Evolutionary conservation across 2,329 filamentous ascomycete species (phyloP), one percentile per base, ranked within the genome.

Genomic region (Pleoardoris graminearum): DNA sequence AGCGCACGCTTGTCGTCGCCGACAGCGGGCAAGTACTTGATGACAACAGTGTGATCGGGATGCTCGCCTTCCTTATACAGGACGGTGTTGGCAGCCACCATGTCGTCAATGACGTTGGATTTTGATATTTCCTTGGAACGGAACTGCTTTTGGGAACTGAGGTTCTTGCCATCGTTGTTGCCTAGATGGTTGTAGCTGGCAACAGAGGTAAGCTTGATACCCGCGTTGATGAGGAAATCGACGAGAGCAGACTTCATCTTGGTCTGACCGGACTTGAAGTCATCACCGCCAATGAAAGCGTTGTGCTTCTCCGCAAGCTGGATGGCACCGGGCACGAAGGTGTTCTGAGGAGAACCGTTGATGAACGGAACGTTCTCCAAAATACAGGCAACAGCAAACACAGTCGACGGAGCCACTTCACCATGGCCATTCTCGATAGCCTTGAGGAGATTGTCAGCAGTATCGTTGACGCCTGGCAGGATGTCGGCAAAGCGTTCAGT

Each of bases 241-340:
- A 97, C 94, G 25, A 99, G 85, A 17, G 94, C 94, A 55, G 94
- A 97, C 81, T 99, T 99, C 94, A 99, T 99, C 86, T 99, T 99
- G 74, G 94, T 99, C 82, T 99, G 94, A 58, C 94, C 94, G 58
- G 94, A 97, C 82, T 99, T 99, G 87, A 99, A 99, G 79, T 99
- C 94, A 69, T 99, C 94, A 61, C 94, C 94, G 53, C 94, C 94
- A 68, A 99, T 91, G 80, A 96, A 99, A 57, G 92, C 86, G 51
- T 84, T 82, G 76, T 95, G 86, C 76, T 88, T 82, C 80, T 95
- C 90, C 19, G 94, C 94, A 53, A 99, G 85, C 70, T 93, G 82
- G 63, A 97, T 87, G 55, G 88, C 90, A 69, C 94, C 94, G 7
- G 93, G 93, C 17, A 99, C 93, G 68, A 99, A 97, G 37, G 94